phyloP scores from a whole-genome alignment of 139 green algal species.

The Spirogloea muscicola region DNA sequence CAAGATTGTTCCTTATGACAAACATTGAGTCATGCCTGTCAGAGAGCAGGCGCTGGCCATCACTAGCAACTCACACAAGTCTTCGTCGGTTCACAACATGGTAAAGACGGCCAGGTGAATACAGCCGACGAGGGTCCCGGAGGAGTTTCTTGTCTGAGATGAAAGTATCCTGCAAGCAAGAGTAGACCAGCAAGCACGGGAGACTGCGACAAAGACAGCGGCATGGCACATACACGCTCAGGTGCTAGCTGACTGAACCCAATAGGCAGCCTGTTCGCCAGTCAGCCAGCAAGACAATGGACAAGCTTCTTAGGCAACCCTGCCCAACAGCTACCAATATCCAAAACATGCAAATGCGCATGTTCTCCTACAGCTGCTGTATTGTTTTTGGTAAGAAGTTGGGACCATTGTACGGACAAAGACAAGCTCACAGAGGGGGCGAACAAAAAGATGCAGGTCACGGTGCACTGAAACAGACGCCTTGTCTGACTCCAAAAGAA shows the following conservation, averaged over 20 bases:
- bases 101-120: constrained; percentile 18
- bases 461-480: background rate
- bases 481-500: background rate
- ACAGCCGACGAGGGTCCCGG: constrained; percentile 25
- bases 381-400: background rate
- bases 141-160: constrained; percentile 6
- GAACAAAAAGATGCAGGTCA: background rate
- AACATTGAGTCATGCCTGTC: constrained; percentile 13
- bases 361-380: background rate
- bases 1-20: background rate
- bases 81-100: too few species aligned
- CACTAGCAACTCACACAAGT: too few species aligned
- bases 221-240: background rate
- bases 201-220: constrained; percentile 16
- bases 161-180: constrained; percentile 18
- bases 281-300: too few species aligned
- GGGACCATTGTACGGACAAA: background rate
- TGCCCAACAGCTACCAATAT: too few species aligned
- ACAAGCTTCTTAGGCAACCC: too few species aligned
- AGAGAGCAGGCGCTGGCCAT: too few species aligned
- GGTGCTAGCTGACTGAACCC: background rate
- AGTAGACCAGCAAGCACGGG: constrained; percentile 7
- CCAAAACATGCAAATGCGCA: too few species aligned
- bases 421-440: background rate
- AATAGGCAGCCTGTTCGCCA: background rate